A percentile compares a stretch with the other conserved stretches of the same genome.
Conservation (phyloP, 2,329 filamentous ascomycete species). For the Chaetomium sp. region DNA sequence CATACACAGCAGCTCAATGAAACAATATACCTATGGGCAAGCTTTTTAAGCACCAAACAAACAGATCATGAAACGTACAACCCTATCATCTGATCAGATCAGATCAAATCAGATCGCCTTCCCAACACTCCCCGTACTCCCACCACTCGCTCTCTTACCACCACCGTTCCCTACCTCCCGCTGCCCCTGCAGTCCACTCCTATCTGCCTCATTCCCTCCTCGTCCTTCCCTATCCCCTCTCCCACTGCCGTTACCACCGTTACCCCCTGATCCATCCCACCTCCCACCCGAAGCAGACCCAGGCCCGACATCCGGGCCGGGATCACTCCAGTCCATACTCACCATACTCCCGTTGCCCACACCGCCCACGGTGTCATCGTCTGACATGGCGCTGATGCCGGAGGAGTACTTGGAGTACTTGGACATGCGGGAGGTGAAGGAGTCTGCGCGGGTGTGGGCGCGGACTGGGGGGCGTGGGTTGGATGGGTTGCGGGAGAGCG, state of each 20-base stretch:
- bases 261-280: conserved; percentile 10
- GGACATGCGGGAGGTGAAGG: conserved; percentile 28
- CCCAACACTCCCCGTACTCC: conserved; percentile 26
- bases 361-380: conserved; percentile 25
- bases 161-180: not conserved
- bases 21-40: too few relatives aligned
- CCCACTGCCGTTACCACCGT: conserved; percentile 19
- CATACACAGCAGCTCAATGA: too few relatives aligned
- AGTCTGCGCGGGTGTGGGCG: conserved; percentile 33
- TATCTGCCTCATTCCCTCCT: conserved; percentile 9
- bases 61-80: too few relatives aligned
- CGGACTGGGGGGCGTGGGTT: not conserved
- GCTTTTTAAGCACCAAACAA: too few relatives aligned
- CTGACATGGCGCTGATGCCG: conserved; percentile 33
- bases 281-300: not conserved
- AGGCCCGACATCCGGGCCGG: conserved; percentile 48
- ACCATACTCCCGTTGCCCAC: not conserved
- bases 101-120: conserved; percentile 27
- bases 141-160: conserved; percentile 21
- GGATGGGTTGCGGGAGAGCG: not conserved
- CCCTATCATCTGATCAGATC: not conserved
- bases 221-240: conserved; percentile 17
- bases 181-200: not conserved
- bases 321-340: conserved; percentile 41
- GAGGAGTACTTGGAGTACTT: conserved; percentile 41